Evolutionary conservation across 148 eudicot species (phyloP).

Genomic region (Vaccinium myrtillus): DNA sequence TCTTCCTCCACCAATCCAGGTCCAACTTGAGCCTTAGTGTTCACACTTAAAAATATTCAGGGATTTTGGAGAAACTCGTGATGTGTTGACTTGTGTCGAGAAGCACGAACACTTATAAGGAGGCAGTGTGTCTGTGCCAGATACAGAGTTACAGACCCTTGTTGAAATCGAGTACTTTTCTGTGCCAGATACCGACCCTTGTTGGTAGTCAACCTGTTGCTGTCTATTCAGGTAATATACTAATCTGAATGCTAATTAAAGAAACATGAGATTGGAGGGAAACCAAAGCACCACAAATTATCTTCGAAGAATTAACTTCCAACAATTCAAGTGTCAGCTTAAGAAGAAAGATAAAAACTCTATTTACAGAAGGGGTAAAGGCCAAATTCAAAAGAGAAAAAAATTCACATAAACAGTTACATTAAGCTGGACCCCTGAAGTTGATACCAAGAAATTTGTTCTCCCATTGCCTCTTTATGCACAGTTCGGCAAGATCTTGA

Average conservation of each 20-base stretch:
- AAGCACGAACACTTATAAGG: not conserved
- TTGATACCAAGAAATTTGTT: not conserved
- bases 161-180: not conserved
- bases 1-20: not conserved
- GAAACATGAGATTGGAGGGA: not conserved
- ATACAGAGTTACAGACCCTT: not conserved
- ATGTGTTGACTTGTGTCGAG: not conserved
- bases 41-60: not conserved
- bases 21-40: not conserved
- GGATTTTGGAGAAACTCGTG: not conserved
- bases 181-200: not conserved
- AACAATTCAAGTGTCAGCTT: not conserved
- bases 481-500: slow-evolving; percentile 1
- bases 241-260: no score
- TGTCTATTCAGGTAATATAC: no score
- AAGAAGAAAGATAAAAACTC: not conserved
- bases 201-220: no score
- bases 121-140: not conserved
- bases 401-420: not conserved
- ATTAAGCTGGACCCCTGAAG: not conserved
- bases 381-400: not conserved
- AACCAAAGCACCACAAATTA: not conserved
- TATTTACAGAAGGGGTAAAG: not conserved
- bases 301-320: no score
- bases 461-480: not conserved